These are phyloP conservation scores for Penicillium paxilli DNA, from an alignment of 495 filamentous ascomycete species.

Conservation along the genomic window DNA sequence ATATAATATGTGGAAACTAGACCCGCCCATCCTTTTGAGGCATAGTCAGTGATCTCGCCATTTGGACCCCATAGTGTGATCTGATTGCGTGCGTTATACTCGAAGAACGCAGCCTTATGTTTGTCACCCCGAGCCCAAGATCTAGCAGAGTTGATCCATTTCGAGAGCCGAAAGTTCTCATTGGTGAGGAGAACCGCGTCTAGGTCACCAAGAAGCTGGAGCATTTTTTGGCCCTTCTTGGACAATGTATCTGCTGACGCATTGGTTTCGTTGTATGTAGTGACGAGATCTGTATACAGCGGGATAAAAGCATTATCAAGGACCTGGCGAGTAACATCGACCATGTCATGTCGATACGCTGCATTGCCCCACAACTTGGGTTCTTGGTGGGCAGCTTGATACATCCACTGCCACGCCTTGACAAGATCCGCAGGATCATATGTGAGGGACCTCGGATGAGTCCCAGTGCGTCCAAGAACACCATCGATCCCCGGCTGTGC, in stretches of 20 bases:
- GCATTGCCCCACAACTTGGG: conserved; percentile 44
- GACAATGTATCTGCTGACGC: conserved; percentile 15
- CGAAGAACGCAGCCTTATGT: conserved; percentile 36
- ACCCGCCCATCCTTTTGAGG: conserved; percentile 50
- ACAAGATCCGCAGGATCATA: conserved; percentile 44
- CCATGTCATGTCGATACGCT: conserved; percentile 49
- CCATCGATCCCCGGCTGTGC: conserved; percentile 40
- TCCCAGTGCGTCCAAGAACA: conserved; percentile 36
- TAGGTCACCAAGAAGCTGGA: conserved; percentile 36
- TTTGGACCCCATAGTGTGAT: conserved; percentile 55
- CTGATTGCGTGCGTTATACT: conserved; percentile 55
- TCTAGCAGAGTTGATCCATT: conserved; percentile 43
- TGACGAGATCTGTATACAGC: conserved; percentile 37
- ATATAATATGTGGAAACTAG: conserved; percentile 50
- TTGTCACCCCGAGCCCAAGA: conserved; percentile 28
- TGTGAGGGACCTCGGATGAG: conserved; percentile 42
- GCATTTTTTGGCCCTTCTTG: conserved; percentile 26
- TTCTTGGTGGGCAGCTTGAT: conserved; percentile 34
- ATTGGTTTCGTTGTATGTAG: conserved; percentile 29
- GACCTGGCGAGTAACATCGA: conserved; percentile 54
- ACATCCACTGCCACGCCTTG: conserved; percentile 41
- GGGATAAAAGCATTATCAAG: conserved; percentile 47
- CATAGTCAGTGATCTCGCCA: conserved; percentile 53
- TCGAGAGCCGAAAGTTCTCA: conserved; percentile 42
- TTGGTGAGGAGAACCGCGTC: conserved; percentile 48